phyloP scores from a whole-genome alignment of 305 asterid species.

The Plantago rigida region DNA sequence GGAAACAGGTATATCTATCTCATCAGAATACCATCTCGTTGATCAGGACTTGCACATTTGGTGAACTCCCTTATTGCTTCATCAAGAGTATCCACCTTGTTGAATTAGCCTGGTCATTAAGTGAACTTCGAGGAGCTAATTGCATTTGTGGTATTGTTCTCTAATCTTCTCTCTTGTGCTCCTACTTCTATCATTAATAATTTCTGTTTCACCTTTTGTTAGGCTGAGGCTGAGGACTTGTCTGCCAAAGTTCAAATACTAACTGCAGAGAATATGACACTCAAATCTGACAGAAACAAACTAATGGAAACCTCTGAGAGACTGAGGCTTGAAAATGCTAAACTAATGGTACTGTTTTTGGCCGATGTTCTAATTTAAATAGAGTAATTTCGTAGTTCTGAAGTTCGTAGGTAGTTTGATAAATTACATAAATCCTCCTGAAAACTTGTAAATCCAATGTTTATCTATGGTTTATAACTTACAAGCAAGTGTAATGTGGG shows the following conservation, averaged over 20 bases:
- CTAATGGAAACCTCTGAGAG: conserved; percentile 52
- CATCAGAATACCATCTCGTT: no score
- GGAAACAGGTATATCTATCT: conserved; percentile 61
- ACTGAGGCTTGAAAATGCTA: conserved; percentile 65
- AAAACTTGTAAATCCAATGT: no score
- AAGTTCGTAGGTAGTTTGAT: no score
- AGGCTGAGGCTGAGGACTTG: conserved; percentile 93
- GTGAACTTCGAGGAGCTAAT: background rate
- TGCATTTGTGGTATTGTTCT: background rate
- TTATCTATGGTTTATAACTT: no score
- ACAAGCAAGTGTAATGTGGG: no score
- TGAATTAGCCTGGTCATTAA: background rate
- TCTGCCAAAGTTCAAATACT: conserved; percentile 59
- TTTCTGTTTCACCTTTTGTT: conserved; percentile 8
- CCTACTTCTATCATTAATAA: background rate
- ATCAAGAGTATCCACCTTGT: background rate
- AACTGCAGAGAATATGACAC: conserved; percentile 54
- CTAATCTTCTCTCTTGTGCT: no score
- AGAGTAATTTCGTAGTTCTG: background rate
- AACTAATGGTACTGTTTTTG: conserved; percentile 41
- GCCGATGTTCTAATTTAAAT: background rate
- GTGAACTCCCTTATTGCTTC: background rate
- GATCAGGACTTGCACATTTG: no score
- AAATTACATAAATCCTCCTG: no score
- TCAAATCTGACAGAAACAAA: conserved; percentile 62